Percentiles rank a stretch among this genome's conserved stretches.
phyloP scores from a whole-genome alignment of 2,329 filamentous ascomycete species.

The Hypoxylon sp. region DNA sequence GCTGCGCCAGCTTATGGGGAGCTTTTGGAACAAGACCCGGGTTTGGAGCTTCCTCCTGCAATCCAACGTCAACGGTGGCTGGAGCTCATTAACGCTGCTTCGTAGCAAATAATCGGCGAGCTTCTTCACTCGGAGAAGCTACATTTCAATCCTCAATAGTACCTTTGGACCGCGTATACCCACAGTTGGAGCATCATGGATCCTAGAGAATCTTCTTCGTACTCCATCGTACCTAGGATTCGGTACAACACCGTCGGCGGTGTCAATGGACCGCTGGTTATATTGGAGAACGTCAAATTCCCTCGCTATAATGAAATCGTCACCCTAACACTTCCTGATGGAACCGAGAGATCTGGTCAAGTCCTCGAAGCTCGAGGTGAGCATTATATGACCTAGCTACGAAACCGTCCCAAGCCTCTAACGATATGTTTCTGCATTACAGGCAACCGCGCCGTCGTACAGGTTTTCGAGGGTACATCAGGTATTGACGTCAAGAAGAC shows the following conservation, averaged over 20 bases:
- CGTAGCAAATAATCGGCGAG: conserved; percentile 32
- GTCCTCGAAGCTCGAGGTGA: conserved; percentile 97
- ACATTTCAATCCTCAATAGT: conserved; percentile 22
- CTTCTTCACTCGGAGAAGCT: conserved; percentile 37
- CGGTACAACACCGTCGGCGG: conserved; percentile 98
- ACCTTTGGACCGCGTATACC: conserved; percentile 26
- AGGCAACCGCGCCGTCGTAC: conserved; percentile 95
- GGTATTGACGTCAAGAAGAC: conserved; percentile 99
- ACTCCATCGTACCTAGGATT: conserved; percentile 74
- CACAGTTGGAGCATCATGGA: conserved; percentile 57
- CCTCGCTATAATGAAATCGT: conserved; percentile 99
- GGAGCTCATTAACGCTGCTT: conserved; percentile 40
- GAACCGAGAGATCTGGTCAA: conserved; percentile 92
- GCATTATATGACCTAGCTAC: conserved; percentile 33
- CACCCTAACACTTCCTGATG: conserved; percentile 94
- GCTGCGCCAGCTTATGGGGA: conserved; percentile 40
- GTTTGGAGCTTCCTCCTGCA: conserved; percentile 41
- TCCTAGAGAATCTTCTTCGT: conserved; percentile 72
- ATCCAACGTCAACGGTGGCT: conserved; percentile 45
- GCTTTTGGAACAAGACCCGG: conserved; percentile 32
- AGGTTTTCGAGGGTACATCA: conserved; percentile 97
- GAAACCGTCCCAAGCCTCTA: conserved; percentile 33
- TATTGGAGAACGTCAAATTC: conserved; percentile 99
- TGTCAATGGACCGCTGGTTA: conserved; percentile 97
- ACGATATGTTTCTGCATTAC: conserved; percentile 43